phyloP scores from a whole-genome alignment of 768 basidiomycete genomes.

The Piloderma croceum region DNA sequence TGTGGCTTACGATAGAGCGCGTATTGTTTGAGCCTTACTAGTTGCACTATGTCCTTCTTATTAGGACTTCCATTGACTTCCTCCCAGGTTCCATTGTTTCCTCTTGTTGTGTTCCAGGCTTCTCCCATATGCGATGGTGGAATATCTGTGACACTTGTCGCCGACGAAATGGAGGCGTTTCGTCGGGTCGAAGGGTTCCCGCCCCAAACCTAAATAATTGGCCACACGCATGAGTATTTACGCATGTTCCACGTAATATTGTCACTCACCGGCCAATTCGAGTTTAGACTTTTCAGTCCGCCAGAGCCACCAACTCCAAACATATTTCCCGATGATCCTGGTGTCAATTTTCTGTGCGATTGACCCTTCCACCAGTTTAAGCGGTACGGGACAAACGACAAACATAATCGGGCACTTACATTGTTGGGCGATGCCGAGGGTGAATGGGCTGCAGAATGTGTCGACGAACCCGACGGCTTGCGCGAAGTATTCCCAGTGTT shows the following conservation, averaged over 20 bases:
- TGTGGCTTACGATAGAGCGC: too few relatives aligned
- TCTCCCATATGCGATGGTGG: conserved; percentile 43
- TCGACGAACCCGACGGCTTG: conserved; percentile 68
- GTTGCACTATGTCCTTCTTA: conserved; percentile 43
- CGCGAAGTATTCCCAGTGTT: conserved; percentile 43
- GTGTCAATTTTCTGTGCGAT: conserved; percentile 42
- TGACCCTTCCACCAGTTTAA: conserved; percentile 27
- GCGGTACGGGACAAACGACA: conserved; percentile 8
- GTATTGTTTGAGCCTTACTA: conserved; percentile 33
- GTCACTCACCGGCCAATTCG: conserved; percentile 60
- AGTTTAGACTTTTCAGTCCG: conserved; percentile 43
- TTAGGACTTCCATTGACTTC: conserved; percentile 44
- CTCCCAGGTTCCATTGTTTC: conserved; percentile 56
- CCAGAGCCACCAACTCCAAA: conserved; percentile 49
- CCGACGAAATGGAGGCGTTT: conserved; percentile 60
- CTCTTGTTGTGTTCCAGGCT: conserved; percentile 45
- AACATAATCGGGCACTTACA: conserved; percentile 33
- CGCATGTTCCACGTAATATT: conserved; percentile 7
- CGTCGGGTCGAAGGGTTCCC: conserved; percentile 45
- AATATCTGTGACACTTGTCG: conserved; percentile 45
- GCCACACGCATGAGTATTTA: too few relatives aligned
- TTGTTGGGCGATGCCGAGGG: conserved; percentile 55
- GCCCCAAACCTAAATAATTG: conserved; percentile 60
- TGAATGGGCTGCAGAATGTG: conserved; percentile 57
- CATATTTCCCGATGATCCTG: conserved; percentile 40